A percentile compares a stretch with the other conserved stretches of the same genome.
Evolutionary conservation across 805 yeast genomes (phyloP).

Genomic region (Yamadazyma endophytica): DNA sequence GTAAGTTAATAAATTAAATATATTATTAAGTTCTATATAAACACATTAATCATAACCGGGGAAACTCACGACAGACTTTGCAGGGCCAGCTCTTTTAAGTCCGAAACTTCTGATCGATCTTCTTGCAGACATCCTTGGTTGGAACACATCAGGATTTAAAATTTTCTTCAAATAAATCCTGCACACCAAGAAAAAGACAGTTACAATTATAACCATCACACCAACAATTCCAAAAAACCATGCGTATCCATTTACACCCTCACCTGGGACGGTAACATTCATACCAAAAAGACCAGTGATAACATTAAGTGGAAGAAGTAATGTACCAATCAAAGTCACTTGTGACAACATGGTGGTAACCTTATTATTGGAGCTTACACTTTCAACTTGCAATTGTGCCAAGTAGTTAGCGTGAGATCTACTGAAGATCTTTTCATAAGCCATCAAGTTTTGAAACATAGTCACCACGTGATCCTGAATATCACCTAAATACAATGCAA

Average conservation of each 20-base stretch:
- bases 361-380: constrained; percentile 78
- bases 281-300: constrained; percentile 93
- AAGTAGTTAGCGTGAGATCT: constrained; percentile 88
- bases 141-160: constrained; percentile 8
- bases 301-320: constrained; percentile 84
- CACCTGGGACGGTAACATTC: constrained; percentile 89
- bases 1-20: background rate
- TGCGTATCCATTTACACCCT: constrained; percentile 22
- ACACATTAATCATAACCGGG: constrained; percentile 7
- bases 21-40: too few species aligned
- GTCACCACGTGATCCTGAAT: constrained; percentile 96
- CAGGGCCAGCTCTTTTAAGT: constrained; percentile 24
- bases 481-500: constrained; percentile 89
- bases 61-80: constrained; percentile 34
- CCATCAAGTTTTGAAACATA: constrained; percentile 85
- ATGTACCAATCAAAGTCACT: constrained; percentile 86
- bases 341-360: constrained; percentile 85
- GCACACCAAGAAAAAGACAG: constrained; percentile 13
- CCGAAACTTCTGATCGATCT: constrained; percentile 25
- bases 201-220: constrained; percentile 20
- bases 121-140: constrained; percentile 12
- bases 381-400: constrained; percentile 91
- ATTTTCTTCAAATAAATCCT: constrained; percentile 18
- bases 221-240: constrained; percentile 32
- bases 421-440: constrained; percentile 90